Percentiles rank a stretch among this genome's conserved stretches.
Conservation (phyloP, 305 asterid species). For the Solanum aculeatissimum region DNA sequence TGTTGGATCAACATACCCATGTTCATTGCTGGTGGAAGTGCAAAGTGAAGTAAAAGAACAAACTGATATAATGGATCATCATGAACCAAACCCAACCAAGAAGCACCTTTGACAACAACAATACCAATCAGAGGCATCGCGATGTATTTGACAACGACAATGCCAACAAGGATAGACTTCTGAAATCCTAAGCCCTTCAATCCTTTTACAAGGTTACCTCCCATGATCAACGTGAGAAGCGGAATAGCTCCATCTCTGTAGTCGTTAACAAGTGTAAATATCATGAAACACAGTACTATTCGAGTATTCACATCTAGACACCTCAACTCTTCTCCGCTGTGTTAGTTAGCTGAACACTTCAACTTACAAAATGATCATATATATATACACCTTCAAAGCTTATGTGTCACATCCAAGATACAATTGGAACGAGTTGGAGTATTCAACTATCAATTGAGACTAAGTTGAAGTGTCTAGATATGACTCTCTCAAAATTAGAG, state of each 20-base stretch:
- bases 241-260: conserved; percentile 91
- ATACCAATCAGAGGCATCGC: conserved; percentile 61
- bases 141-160: conserved; percentile 48
- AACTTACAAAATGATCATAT: not conserved
- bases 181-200: conserved; percentile 43
- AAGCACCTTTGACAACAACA: conserved; percentile 47
- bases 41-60: conserved; percentile 67
- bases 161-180: conserved; percentile 43
- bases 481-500: not conserved
- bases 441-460: not conserved
- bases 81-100: conserved; percentile 40
- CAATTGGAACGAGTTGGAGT: not conserved
- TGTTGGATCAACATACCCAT: conserved; percentile 34
- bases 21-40: conserved; percentile 88
- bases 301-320: not conserved
- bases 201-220: conserved; percentile 83
- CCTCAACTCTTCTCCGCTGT: not conserved
- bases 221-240: conserved; percentile 61
- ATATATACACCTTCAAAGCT: not conserved
- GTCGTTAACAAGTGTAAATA: not conserved
- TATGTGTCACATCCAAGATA: too few relatives aligned
- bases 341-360: not conserved
- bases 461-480: not conserved
- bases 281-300: not conserved
- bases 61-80: conserved; percentile 56